phyloP scores from a whole-genome alignment of 345 rosid genomes.

The Sapria himalayana region DNA sequence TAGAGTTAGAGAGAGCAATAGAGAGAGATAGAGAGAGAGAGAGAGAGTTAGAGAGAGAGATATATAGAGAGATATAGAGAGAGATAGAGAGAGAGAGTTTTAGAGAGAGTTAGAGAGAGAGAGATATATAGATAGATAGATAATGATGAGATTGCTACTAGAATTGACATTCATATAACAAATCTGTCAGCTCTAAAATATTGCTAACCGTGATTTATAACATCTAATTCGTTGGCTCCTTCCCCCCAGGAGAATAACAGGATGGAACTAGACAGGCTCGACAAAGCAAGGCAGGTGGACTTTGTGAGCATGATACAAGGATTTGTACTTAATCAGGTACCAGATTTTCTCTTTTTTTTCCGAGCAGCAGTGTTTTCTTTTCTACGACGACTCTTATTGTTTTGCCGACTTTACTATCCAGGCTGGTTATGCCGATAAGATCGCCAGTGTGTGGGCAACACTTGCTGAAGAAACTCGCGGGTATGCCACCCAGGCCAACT shows the following conservation, averaged over 20 bases:
- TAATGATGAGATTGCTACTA: not conserved
- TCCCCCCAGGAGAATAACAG: slow-evolving; percentile 56
- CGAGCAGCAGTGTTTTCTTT: not conserved
- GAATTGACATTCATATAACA: not conserved
- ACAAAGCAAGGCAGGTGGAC: slow-evolving; percentile 56
- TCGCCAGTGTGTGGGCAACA: slow-evolving; percentile 69
- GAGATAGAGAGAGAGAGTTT: no score
- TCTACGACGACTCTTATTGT: not conserved
- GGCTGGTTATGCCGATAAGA: slow-evolving; percentile 96
- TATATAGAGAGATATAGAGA: no score
- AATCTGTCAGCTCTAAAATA: not conserved
- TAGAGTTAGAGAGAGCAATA: no score
- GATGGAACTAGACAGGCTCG: slow-evolving; percentile 76
- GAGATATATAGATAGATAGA: no score
- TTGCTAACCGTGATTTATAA: not conserved
- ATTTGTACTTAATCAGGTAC: slow-evolving; percentile 79
- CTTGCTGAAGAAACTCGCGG: slow-evolving; percentile 74
- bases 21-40: no score
- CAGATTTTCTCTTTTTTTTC: not conserved
- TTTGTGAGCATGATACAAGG: slow-evolving; percentile 84
- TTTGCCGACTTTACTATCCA: slow-evolving; percentile 9
- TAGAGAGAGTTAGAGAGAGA: no score
- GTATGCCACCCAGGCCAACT: slow-evolving; percentile 20
- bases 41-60: no score
- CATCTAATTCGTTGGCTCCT: slow-evolving; percentile 5